Evolutionary conservation across 257 asterid species (phyloP).

Genomic region (Apocynum venetum): DNA sequence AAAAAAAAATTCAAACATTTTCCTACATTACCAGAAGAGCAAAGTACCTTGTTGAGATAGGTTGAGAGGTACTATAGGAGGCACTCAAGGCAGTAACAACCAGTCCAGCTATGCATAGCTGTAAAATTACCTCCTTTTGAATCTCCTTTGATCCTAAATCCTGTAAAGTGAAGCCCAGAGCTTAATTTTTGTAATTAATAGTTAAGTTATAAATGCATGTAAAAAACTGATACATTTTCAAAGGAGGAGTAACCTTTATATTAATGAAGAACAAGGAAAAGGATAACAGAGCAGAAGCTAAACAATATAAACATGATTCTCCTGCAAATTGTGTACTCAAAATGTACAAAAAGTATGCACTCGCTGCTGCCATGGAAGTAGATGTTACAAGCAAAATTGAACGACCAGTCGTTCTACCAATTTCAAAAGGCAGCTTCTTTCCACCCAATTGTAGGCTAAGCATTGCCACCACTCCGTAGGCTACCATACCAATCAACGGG

Average conservation of each 20-base stretch:
- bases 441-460: conserved; percentile 60
- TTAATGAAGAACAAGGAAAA: conserved; percentile 69
- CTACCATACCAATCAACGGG: conserved; percentile 82
- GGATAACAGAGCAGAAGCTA: conserved; percentile 66
- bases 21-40: not conserved
- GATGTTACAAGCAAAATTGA: conserved; percentile 57
- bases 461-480: conserved; percentile 73
- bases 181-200: conserved; percentile 5
- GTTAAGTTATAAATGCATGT: not conserved
- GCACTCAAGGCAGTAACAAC: conserved; percentile 64
- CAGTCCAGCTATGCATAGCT: conserved; percentile 52
- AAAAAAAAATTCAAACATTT: not conserved
- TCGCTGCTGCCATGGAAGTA: conserved; percentile 90
- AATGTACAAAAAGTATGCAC: conserved; percentile 87
- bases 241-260: conserved; percentile 48
- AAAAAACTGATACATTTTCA: conserved; percentile 16
- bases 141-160: conserved; percentile 49
- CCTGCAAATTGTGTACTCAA: conserved; percentile 69
- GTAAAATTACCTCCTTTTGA: conserved; percentile 55
- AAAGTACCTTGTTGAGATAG: conserved; percentile 52
- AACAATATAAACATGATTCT: conserved; percentile 76
- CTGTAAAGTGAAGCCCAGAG: conserved; percentile 37
- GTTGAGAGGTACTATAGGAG: conserved; percentile 54
- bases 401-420: conserved; percentile 49
- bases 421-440: conserved; percentile 34